Base-by-base conservation (phyloP, 1,139 yeast genomes). In the Keqinozyma sinolaborantium region DNA sequence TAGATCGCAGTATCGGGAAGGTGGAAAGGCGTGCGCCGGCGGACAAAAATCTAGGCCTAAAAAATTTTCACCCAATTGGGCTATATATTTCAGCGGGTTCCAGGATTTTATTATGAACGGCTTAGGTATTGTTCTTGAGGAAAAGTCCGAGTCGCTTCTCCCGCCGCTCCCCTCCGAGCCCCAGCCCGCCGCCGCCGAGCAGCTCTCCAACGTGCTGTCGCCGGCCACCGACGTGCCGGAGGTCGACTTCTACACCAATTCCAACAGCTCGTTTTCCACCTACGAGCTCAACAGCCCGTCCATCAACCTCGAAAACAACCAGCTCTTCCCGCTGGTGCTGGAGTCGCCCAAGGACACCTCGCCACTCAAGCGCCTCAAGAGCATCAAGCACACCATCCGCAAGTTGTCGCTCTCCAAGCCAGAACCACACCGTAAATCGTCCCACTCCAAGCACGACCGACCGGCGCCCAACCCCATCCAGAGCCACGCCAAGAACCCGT, bases 351-450 rank as follows among this genome's bases (percentile, higher is more conserved):
- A 30, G 24, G 49, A 42, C 40, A 45, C 62, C 1, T 50, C 58
- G 29, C 69, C 70, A 29, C 55, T 67, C 38, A 63, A 64, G 40
- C 56, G 64, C 35, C 48, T 68, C 29, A 65, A 62, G 34, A 63
- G 61, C 24, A 40, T 42, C 26, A 45, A 43, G 29, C 30, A 43
- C n/a, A 44, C 45, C 30, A 40, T 45, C 26, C 33, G 54, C 28
- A 50, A 50, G 30, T 37, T 49, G 18, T 45, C 51, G 6, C 36
- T 48, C 12, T 41, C 47, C 12, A 47, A 41, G 16, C 25, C 18
- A 29, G 28, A 12, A 10, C 28, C 9, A 29, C 3, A 16, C 24
- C 5, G 15, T 13, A 16, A 15, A 16, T 13, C 16, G 18, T 8
- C 29, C 6, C 14, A 29, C 11, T 5, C 25, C 26, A 18, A 18